A percentile compares a stretch with the other conserved stretches of the same genome.
Conservation (phyloP, 1,284 basidiomycete species). For the Cutaneotrichosporon dermatis region DNA sequence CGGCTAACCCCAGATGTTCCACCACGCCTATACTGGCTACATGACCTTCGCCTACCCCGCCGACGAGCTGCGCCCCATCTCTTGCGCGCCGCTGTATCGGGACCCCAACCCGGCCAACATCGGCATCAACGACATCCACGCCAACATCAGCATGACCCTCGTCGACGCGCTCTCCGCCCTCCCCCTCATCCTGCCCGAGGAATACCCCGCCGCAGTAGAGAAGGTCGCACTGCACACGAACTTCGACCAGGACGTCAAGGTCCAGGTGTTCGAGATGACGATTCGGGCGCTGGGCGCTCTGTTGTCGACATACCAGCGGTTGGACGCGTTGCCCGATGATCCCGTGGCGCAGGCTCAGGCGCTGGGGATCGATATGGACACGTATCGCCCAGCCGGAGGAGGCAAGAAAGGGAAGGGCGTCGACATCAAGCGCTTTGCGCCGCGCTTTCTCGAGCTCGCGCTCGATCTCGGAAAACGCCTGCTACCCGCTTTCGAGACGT, state of each 20-base stretch:
- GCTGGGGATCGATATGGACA: slow-evolving; percentile 17
- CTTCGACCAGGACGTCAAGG: slow-evolving; percentile 50
- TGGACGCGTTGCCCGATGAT: slow-evolving; percentile 50
- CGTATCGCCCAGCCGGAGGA: too few relatives aligned
- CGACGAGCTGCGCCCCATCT: slow-evolving; percentile 74
- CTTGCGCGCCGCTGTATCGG: slow-evolving; percentile 57
- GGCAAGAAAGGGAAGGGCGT: not conserved
- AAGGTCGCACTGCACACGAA: slow-evolving; percentile 26
- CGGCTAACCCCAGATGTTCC: slow-evolving; percentile 32
- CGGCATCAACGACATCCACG: slow-evolving; percentile 68
- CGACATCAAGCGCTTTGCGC: slow-evolving; percentile 67
- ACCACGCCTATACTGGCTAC: slow-evolving; percentile 46
- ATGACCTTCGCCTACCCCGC: slow-evolving; percentile 48
- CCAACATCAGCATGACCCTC: slow-evolving; percentile 50
- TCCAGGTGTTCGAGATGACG: slow-evolving; percentile 57
- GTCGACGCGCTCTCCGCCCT: slow-evolving; percentile 43
- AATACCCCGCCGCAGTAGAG: slow-evolving; percentile 36
- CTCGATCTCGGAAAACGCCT: slow-evolving; percentile 76
- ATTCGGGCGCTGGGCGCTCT: slow-evolving; percentile 85
- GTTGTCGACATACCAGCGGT: slow-evolving; percentile 75
- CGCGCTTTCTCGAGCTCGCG: slow-evolving; percentile 67
- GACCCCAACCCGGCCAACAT: slow-evolving; percentile 31
- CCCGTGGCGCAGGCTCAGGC: slow-evolving; percentile 16
- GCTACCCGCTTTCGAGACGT: slow-evolving; percentile 79
- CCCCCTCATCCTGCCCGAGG: slow-evolving; percentile 35